phyloP scores from a whole-genome alignment of 1,139 yeast species.

The Kurtzmaniella natalensis region DNA sequence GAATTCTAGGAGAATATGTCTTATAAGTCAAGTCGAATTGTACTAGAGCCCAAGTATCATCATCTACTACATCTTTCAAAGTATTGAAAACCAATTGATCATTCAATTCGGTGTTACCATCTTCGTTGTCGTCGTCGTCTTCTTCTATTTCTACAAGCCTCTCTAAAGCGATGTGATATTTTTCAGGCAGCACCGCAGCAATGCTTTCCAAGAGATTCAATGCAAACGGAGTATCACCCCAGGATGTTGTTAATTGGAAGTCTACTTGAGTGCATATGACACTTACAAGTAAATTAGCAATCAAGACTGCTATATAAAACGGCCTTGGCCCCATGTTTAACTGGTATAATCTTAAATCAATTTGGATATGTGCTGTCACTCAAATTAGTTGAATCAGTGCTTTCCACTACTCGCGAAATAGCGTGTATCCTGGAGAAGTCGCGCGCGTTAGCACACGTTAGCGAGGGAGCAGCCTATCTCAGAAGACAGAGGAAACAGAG shows the following conservation, averaged over 20 bases:
- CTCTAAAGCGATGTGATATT: background rate
- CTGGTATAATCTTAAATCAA: too few relatives aligned
- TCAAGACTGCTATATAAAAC: background rate
- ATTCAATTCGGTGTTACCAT: constrained; percentile 16
- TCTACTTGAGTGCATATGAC: background rate
- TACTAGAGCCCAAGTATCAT: constrained; percentile 26
- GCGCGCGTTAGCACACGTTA: too few relatives aligned
- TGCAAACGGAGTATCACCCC: constrained; percentile 39
- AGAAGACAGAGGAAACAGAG: too few relatives aligned
- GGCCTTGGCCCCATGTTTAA: background rate
- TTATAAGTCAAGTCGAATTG: constrained; percentile 52
- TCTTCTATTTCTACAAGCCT: constrained; percentile 10
- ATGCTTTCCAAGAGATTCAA: constrained; percentile 54
- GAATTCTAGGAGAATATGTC: constrained; percentile 55
- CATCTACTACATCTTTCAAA: constrained; percentile 26
- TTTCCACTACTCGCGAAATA: background rate
- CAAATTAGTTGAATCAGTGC: too few relatives aligned
- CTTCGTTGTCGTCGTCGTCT: constrained; percentile 20
- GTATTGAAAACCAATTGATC: constrained; percentile 37
- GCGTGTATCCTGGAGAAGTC: background rate
- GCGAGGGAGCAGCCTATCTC: too few relatives aligned
- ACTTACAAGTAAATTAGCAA: background rate
- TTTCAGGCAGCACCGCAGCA: constrained; percentile 42
- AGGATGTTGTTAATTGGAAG: constrained; percentile 14
- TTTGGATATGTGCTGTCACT: too few relatives aligned